phyloP scores from a whole-genome alignment of 2,329 filamentous ascomycete genomes.

The Aaosphaeria pasadenensis region DNA sequence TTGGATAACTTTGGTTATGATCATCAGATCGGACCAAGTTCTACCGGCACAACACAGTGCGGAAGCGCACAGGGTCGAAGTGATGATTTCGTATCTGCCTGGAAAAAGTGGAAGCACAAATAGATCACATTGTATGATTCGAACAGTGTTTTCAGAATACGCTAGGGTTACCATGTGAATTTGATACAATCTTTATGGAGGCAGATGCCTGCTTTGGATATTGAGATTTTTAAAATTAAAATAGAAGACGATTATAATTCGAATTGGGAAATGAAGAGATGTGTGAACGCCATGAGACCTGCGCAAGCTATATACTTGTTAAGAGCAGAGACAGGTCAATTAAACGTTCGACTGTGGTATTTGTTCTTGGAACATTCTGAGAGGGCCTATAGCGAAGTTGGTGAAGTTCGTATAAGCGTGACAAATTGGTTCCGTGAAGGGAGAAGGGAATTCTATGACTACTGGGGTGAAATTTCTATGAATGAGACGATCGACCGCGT shows the following conservation, averaged over 20 bases:
- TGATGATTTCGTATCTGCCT: conserved; percentile 4
- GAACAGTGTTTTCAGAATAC: not conserved
- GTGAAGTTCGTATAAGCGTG: conserved; percentile 36
- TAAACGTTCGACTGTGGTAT: conserved; percentile 26
- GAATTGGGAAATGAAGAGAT: conserved; percentile 3
- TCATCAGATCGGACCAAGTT: too few relatives aligned
- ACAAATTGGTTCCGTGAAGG: conserved; percentile 36
- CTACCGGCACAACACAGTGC: too few relatives aligned
- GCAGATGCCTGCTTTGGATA: not conserved
- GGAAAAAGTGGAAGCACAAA: conserved; percentile 5
- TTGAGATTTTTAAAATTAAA: not conserved
- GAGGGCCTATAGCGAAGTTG: conserved; percentile 38
- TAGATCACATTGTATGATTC: not conserved
- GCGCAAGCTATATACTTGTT: conserved; percentile 21
- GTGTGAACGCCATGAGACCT: conserved; percentile 39
- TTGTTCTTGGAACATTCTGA: conserved; percentile 38
- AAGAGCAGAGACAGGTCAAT: conserved; percentile 36
- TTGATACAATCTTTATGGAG: not conserved
- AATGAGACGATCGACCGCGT: too few relatives aligned
- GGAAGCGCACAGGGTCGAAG: not conserved
- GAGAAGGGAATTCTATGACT: too few relatives aligned
- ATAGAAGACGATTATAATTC: not conserved
- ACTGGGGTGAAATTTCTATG: too few relatives aligned
- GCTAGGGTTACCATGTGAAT: not conserved
- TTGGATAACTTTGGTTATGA: conserved; percentile 6